Evolutionary conservation across 202 grass and related monocot genomes (phyloP).

Genomic region (Digitaria exilis): DNA sequence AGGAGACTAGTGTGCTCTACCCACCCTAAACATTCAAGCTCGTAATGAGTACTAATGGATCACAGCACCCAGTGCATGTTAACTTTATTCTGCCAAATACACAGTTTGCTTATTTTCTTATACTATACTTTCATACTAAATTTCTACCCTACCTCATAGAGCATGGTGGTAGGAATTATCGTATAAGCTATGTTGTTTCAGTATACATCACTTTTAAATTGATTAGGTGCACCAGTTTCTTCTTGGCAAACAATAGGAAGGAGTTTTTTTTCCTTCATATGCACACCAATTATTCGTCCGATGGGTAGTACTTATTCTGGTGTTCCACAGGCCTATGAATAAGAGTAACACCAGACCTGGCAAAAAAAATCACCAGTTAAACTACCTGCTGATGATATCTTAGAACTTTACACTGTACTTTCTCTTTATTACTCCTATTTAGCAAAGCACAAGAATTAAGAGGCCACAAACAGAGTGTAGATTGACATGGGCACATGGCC

Average conservation of each 20-base stretch:
- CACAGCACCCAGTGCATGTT: background rate
- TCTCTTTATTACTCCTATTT: background rate
- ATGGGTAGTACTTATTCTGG: conserved; percentile 4
- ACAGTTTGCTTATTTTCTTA: background rate
- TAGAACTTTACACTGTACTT: background rate
- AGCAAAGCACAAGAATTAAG: background rate
- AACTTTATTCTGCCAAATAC: background rate
- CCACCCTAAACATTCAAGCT: background rate
- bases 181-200: background rate
- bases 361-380: conserved; percentile 10
- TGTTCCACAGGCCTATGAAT: conserved; percentile 16
- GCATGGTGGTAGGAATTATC: background rate
- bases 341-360: conserved; percentile 8
- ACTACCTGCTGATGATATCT: conserved; percentile 10
- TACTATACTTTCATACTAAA: background rate
- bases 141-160: conserved; percentile 11
- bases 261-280: conserved; percentile 7
- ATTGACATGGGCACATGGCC: background rate
- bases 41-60: conserved; percentile 7
- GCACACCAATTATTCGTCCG: background rate
- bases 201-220: background rate
- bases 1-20: background rate
- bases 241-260: background rate
- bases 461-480: background rate
- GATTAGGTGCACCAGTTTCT: conserved; percentile 6